Base-by-base conservation (phyloP, 345 rosid species). In the Luvunga scandens region DNA sequence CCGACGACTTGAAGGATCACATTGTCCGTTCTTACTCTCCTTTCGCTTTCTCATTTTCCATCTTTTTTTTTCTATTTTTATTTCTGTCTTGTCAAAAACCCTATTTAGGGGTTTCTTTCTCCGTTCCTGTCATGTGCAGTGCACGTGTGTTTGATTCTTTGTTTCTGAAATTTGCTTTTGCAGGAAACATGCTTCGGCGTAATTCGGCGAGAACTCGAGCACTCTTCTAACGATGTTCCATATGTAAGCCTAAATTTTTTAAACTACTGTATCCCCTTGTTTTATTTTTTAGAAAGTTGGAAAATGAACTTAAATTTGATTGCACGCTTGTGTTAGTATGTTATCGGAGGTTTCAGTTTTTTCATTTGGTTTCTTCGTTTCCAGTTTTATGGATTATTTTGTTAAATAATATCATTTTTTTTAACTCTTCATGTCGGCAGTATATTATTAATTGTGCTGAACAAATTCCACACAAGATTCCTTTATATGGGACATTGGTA, bases 381-480 rank as follows among this genome's bases (percentile, higher is more conserved):
- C 16, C 18, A 45, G 13, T 45, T 45, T 45, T 45, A 45, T 45
- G 50, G 16, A 45, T 45, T 45, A 0, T 45, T 45, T 12, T 45
- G 50, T 13, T 13, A 53, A 53, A 16, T 8, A 53, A 19, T 53
- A 53, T 53, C 22, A 77, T 71, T 79, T 42, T 24, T 25, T 25
- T 65, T 16, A 22, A 57, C 59, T 81, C 63, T 78, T 77, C 74
- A 31, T 81, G 70, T n/a, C 76, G 67, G 48, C 98, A 94, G 98
- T 91, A 82, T 81, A 85, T 96, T 82, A 84, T 94, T 67, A 91
- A 90, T 64, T 96, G 98, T 72, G 93, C 94, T 9, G 92, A 90
- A 71, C 95, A 94, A 73, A 88, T 94, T 88, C 98, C 99, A 81
- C 98, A 94, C 88, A 94, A 94, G 89, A 86, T 89, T 90, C 95